Evolutionary conservation across 2,329 filamentous ascomycete species (phyloP).

Genomic region (Rutstroemia sp.): DNA sequence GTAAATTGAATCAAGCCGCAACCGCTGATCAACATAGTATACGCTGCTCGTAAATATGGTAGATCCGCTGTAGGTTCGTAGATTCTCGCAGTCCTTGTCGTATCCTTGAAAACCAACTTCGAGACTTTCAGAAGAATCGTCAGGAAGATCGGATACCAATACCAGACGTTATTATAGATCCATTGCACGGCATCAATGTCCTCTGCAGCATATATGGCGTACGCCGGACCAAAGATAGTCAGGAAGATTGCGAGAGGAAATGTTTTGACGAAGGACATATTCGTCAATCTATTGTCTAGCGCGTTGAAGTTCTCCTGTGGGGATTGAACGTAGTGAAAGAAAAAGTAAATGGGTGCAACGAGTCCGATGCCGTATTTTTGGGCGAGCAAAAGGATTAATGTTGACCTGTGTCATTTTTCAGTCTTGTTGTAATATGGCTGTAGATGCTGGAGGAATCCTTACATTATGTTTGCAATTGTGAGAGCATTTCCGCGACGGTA

Average conservation of each 20-base stretch:
- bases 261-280: conserved; percentile 23
- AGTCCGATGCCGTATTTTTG: conserved; percentile 29
- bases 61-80: conserved; percentile 6
- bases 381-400: not conserved
- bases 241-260: conserved; percentile 27
- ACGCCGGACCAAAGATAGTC: conserved; percentile 23
- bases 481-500: conserved; percentile 22
- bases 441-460: conserved; percentile 11
- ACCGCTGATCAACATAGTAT: not conserved
- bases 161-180: conserved; percentile 33
- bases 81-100: not conserved
- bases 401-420: conserved; percentile 5
- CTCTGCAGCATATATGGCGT: conserved; percentile 19
- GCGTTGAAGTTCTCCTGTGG: conserved; percentile 30
- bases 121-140: conserved; percentile 5
- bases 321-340: conserved; percentile 31
- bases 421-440: conserved; percentile 22
- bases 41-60: conserved; percentile 17
- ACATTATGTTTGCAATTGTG: conserved; percentile 11
- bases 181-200: conserved; percentile 20
- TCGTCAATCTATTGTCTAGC: conserved; percentile 29
- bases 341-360: conserved; percentile 32
- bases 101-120: not conserved
- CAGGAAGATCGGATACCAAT: conserved; percentile 30
- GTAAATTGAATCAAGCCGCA: conserved; percentile 13